A percentile compares a stretch with the other conserved stretches of the same genome.
phyloP scores from a whole-genome alignment of 108 stramenopile species.

The Schizochytrium sp. region DNA sequence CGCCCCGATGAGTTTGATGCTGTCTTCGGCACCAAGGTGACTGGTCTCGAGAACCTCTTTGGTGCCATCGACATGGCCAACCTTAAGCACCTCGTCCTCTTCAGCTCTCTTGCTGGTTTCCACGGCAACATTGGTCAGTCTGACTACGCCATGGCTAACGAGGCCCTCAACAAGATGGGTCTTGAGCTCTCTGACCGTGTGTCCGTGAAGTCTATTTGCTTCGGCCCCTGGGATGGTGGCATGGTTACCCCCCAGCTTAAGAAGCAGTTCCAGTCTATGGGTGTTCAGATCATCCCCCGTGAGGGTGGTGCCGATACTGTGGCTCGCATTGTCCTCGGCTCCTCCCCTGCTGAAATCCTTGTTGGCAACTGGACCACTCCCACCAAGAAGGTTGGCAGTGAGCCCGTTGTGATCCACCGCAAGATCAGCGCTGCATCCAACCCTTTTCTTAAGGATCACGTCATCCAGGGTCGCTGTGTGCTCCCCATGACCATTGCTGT shows the following conservation, averaged over 20 bases:
- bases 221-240: constrained; percentile 36
- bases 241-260: constrained; percentile 39
- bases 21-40: constrained; percentile 13
- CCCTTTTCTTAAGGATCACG: constrained; percentile 6
- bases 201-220: constrained; percentile 33
- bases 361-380: constrained; percentile 43
- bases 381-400: constrained; percentile 8
- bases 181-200: constrained; percentile 1
- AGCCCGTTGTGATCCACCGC: constrained; percentile 5
- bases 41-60: constrained; percentile 35
- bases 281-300: constrained; percentile 42
- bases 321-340: constrained; percentile 47
- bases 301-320: constrained; percentile 36
- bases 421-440: background rate
- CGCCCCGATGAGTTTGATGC: constrained; percentile 36
- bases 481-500: constrained; percentile 31
- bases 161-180: constrained; percentile 40
- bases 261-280: constrained; percentile 47
- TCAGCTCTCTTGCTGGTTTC: constrained; percentile 43
- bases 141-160: constrained; percentile 54
- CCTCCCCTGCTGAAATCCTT: constrained; percentile 26
- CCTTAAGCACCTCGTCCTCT: constrained; percentile 48
- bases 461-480: constrained; percentile 39
- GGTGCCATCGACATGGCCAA: background rate
- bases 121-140: constrained; percentile 43